Percentiles rank a stretch among this genome's conserved stretches.
phyloP scores from a whole-genome alignment of 179 eudicot species.

The Carnegiea gigantea region DNA sequence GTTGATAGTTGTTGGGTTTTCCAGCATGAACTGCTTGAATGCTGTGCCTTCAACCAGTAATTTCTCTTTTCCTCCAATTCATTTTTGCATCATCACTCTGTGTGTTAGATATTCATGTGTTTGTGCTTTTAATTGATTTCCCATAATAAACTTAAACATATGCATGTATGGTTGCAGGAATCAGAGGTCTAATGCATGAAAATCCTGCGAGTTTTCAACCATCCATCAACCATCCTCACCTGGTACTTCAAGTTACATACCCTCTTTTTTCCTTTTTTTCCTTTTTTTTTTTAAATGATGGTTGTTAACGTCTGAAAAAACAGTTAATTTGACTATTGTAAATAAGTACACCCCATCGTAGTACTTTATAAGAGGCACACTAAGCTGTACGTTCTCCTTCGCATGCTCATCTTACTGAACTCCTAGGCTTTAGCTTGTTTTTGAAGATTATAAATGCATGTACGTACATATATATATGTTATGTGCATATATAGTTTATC shows the following conservation, averaged over 20 bases:
- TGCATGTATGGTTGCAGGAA: conserved; percentile 35
- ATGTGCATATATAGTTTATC: neutral
- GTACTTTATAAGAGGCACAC: too few species aligned
- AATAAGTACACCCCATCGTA: too few species aligned
- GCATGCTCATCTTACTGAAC: too few species aligned
- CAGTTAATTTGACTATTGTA: too few species aligned
- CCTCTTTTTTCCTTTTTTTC: too few species aligned
- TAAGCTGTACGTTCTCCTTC: too few species aligned
- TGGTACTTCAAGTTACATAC: conserved; percentile 19
- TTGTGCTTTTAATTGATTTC: neutral
- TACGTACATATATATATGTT: too few species aligned
- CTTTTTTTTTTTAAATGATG: too few species aligned
- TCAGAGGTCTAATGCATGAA: conserved; percentile 34
- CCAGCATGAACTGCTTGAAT: conserved; percentile 32
- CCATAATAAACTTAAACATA: neutral
- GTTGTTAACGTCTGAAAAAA: too few species aligned
- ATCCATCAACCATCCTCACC: conserved; percentile 20
- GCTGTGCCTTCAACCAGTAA: conserved; percentile 64
- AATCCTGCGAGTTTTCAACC: conserved; percentile 24
- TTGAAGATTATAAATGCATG: too few species aligned
- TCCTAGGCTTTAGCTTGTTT: too few species aligned
- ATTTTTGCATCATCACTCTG: neutral
- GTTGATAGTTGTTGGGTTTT: conserved; percentile 28
- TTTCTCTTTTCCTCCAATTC: neutral
- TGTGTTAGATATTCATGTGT: too few species aligned